Evolutionary conservation across 2,329 filamentous ascomycete species (phyloP).

Genomic region (Fusarium dimerum): DNA sequence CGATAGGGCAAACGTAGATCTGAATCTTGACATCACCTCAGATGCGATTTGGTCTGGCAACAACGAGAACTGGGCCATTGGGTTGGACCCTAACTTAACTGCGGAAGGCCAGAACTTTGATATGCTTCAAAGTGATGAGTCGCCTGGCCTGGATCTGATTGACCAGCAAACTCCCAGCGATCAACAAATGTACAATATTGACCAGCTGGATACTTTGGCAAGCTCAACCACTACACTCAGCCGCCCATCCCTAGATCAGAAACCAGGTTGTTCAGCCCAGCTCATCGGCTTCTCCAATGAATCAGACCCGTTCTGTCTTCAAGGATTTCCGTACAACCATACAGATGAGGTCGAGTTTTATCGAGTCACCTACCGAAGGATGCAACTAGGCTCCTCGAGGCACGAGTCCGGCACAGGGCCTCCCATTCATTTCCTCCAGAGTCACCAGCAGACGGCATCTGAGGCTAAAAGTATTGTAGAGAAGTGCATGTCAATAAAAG

Average conservation of each 20-base stretch:
- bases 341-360: slow-evolving; percentile 33
- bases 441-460: slow-evolving; percentile 5
- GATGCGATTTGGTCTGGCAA: not conserved
- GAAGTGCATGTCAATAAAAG: slow-evolving; percentile 5
- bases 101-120: not conserved
- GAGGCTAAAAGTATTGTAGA: slow-evolving; percentile 6
- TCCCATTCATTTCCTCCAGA: slow-evolving; percentile 18
- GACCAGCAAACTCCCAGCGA: not conserved
- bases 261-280: not conserved
- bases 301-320: slow-evolving; percentile 1
- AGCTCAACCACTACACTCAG: not conserved
- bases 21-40: slow-evolving; percentile 1
- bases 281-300: slow-evolving; percentile 3
- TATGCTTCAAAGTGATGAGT: not conserved
- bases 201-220: not conserved
- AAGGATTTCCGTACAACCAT: slow-evolving; percentile 11
- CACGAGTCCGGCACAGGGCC: not conserved
- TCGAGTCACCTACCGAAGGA: slow-evolving; percentile 20
- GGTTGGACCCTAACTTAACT: not conserved
- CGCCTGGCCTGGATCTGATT: not conserved
- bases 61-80: not conserved
- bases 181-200: not conserved
- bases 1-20: not conserved
- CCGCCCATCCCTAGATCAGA: not conserved
- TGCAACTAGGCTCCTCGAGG: not conserved